These are phyloP conservation scores for Pyropia haitanensis DNA, from an alignment of 23 red algal species.

Conservation along the genomic window DNA sequence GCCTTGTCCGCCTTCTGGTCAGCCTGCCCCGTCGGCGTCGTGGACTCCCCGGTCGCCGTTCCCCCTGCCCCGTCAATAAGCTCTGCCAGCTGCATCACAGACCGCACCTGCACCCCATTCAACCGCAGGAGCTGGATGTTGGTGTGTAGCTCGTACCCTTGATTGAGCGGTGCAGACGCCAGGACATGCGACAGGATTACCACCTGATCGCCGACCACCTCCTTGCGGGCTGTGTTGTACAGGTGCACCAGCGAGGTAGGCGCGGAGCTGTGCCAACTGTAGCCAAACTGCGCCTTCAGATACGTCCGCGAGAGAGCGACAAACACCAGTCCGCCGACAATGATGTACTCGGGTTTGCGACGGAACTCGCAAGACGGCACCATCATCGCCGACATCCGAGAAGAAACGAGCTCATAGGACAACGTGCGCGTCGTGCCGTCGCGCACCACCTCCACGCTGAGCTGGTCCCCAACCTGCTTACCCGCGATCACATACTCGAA, in stretches of 20 bases:
- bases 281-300: conserved; percentile 66
- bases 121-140: conserved; percentile 44
- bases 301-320: conserved; percentile 79
- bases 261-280: conserved; percentile 44
- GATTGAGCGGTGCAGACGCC: conserved; percentile 25
- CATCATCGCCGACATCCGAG: conserved; percentile 26
- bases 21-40: too few species aligned
- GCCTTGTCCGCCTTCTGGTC: too few species aligned
- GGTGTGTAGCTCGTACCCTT: conserved; percentile 66
- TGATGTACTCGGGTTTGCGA: conserved; percentile 74
- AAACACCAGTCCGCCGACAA: conserved; percentile 82
- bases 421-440: conserved; percentile 34
- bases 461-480: conserved; percentile 53
- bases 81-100: conserved; percentile 48
- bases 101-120: conserved; percentile 51
- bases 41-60: too few species aligned
- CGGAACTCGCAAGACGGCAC: conserved; percentile 61
- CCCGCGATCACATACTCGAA: conserved; percentile 68
- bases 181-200: conserved; percentile 84
- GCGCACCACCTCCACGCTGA: conserved; percentile 49
- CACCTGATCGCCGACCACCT: conserved; percentile 37
- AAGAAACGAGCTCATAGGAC: conserved; percentile 45
- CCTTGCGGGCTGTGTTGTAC: conserved; percentile 20
- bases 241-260: conserved; percentile 54
- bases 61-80: conserved; percentile 20